Percentiles rank a stretch among this genome's conserved stretches.
Conservation (phyloP, 768 basidiomycete species). For the Cystofilobasidium macerans region DNA sequence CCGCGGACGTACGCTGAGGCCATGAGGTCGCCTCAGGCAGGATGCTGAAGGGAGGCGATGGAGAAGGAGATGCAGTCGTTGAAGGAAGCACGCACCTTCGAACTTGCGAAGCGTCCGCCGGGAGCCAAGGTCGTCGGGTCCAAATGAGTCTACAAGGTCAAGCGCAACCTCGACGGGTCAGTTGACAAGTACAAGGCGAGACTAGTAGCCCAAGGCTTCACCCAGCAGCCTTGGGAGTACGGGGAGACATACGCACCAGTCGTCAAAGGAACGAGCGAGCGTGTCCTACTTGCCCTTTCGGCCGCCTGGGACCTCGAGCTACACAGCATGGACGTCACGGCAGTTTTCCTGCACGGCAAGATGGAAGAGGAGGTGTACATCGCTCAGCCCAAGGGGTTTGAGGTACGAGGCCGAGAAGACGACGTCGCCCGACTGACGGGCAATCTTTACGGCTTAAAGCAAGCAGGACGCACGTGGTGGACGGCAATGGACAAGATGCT, state of each 20-base stretch:
- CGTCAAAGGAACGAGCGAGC: constrained; percentile 24
- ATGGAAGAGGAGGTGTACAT: constrained; percentile 35
- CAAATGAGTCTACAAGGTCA: constrained; percentile 39
- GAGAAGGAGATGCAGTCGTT: background rate
- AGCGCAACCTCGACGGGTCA: constrained; percentile 31
- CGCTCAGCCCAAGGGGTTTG: constrained; percentile 26
- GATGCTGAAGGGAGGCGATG: background rate
- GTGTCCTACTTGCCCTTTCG: constrained; percentile 25
- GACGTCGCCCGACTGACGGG: constrained; percentile 25
- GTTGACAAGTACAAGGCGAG: constrained; percentile 39
- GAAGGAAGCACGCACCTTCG: background rate
- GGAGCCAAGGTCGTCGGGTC: constrained; percentile 29
- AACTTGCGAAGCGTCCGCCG: background rate
- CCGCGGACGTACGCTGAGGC: background rate
- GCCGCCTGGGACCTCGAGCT: constrained; percentile 23
- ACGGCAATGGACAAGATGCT: background rate
- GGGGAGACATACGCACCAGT: constrained; percentile 41
- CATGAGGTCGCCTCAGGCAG: background rate
- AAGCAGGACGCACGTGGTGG: constrained; percentile 37
- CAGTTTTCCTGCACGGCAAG: constrained; percentile 31
- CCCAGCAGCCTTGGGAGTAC: constrained; percentile 44
- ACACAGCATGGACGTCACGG: constrained; percentile 26
- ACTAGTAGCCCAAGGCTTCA: constrained; percentile 43
- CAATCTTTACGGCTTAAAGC: constrained; percentile 41
- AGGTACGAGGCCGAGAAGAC: constrained; percentile 26